phyloP scores from a whole-genome alignment of 257 asterid genomes.

The Fraxinus americana region DNA sequence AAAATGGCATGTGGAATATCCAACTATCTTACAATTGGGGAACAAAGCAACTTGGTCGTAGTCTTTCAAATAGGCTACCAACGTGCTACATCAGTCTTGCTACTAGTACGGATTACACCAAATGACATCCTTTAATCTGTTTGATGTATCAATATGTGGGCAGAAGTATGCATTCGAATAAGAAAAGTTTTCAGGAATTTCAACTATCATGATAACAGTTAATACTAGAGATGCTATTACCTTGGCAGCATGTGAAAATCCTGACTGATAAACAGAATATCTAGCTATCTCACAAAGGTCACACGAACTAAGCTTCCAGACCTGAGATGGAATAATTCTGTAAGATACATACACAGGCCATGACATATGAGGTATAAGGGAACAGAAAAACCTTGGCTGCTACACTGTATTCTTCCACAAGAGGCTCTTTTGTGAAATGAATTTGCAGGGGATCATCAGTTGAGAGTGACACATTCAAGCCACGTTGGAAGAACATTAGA shows the following conservation, averaged over 20 bases:
- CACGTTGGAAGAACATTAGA: slow-evolving; percentile 92
- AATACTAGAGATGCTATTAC: slow-evolving; percentile 39
- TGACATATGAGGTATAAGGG: slow-evolving; percentile 18
- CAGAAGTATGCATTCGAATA: background rate
- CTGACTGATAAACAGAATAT: slow-evolving; percentile 93
- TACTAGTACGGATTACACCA: slow-evolving; percentile 17
- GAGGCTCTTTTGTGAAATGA: slow-evolving; percentile 92
- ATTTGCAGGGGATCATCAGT: slow-evolving; percentile 91
- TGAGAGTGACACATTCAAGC: slow-evolving; percentile 83
- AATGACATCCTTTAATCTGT: slow-evolving; percentile 1
- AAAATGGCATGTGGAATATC: background rate
- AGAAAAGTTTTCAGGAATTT: background rate
- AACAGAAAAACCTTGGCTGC: slow-evolving; percentile 72
- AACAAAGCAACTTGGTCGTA: background rate
- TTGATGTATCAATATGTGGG: slow-evolving; percentile 5
- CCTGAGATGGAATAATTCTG: slow-evolving; percentile 44
- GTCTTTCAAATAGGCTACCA: slow-evolving; percentile 2
- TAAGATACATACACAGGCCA: slow-evolving; percentile 22
- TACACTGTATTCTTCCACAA: slow-evolving; percentile 96
- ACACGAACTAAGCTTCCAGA: slow-evolving; percentile 96
- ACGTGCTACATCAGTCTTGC: slow-evolving; percentile 15
- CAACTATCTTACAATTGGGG: background rate
- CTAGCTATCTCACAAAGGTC: slow-evolving; percentile 97
- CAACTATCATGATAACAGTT: background rate
- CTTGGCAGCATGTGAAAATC: slow-evolving; percentile 84